Percentiles rank a stretch among this genome's conserved stretches.
Conservation (phyloP, 192 early-diverging fungal species). For the Linnemannia schmuckeri region DNA sequence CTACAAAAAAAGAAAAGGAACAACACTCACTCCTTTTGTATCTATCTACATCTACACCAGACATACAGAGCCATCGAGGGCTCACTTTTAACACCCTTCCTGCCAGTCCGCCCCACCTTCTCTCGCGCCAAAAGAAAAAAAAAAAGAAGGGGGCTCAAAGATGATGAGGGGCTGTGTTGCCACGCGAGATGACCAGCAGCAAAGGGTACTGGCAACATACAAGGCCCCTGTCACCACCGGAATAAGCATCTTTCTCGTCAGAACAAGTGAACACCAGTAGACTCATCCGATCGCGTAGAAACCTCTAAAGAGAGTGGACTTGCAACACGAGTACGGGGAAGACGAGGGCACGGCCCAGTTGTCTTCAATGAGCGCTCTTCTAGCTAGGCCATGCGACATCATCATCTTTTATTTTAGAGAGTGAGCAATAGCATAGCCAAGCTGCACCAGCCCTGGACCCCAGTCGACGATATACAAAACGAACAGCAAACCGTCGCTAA, state of each 20-base stretch:
- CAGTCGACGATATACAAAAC: background rate
- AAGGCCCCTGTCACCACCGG: background rate
- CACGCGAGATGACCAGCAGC: slow-evolving; percentile 18
- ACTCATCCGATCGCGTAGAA: background rate
- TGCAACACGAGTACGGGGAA: background rate
- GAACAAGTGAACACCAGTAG: background rate
- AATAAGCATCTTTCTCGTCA: background rate
- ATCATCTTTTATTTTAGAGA: background rate
- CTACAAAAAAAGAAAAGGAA: background rate
- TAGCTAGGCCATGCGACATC: background rate
- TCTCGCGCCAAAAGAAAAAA: background rate
- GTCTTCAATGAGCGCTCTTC: slow-evolving; percentile 16
- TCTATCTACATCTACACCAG: background rate
- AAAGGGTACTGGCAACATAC: background rate
- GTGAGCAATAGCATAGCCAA: slow-evolving; percentile 21
- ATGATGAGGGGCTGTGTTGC: slow-evolving; percentile 26
- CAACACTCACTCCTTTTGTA: background rate
- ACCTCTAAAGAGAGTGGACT: slow-evolving; percentile 2
- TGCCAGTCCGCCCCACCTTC: background rate
- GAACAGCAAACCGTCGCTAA: background rate
- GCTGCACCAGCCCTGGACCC: background rate
- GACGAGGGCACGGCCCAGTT: slow-evolving; percentile 2
- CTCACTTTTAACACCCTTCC: background rate
- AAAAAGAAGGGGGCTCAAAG: slow-evolving; percentile 9
- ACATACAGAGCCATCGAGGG: background rate